phyloP scores from a whole-genome alignment of 495 filamentous ascomycete species.

The Monascus purpureus region DNA sequence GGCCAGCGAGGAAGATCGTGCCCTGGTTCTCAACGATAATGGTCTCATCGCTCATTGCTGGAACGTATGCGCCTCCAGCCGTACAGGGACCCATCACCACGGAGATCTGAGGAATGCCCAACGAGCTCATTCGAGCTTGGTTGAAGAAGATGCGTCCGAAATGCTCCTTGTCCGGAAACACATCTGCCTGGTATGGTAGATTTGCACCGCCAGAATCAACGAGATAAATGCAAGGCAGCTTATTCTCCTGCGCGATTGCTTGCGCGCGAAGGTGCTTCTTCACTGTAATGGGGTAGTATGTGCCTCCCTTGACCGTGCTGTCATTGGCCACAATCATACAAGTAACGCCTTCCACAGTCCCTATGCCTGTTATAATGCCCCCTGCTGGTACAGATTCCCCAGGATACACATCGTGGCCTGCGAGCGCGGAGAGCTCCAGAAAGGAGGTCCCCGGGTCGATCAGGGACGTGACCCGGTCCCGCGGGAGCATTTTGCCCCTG shows the following conservation, averaged over 20 bases:
- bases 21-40: constrained; percentile 94
- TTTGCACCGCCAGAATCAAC: constrained; percentile 96
- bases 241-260: constrained; percentile 80
- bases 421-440: constrained; percentile 77
- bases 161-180: constrained; percentile 90
- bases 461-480: constrained; percentile 77
- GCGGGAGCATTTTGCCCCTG: constrained; percentile 84
- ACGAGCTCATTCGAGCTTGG: constrained; percentile 73
- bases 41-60: constrained; percentile 91
- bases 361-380: constrained; percentile 87
- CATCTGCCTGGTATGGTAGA: constrained; percentile 87
- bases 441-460: constrained; percentile 85
- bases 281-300: constrained; percentile 95
- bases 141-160: constrained; percentile 99
- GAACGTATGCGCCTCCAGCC: constrained; percentile 90
- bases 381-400: constrained; percentile 77
- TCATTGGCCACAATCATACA: constrained; percentile 97
- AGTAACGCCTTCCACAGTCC: constrained; percentile 75
- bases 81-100: constrained; percentile 99
- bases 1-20: constrained; percentile 91
- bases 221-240: constrained; percentile 78
- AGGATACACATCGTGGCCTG: constrained; percentile 74
- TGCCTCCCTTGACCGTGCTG: constrained; percentile 97
- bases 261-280: constrained; percentile 96
- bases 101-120: constrained; percentile 82